Base-by-base conservation (phyloP, 345 rosid genomes). In the Salix brachista region DNA sequence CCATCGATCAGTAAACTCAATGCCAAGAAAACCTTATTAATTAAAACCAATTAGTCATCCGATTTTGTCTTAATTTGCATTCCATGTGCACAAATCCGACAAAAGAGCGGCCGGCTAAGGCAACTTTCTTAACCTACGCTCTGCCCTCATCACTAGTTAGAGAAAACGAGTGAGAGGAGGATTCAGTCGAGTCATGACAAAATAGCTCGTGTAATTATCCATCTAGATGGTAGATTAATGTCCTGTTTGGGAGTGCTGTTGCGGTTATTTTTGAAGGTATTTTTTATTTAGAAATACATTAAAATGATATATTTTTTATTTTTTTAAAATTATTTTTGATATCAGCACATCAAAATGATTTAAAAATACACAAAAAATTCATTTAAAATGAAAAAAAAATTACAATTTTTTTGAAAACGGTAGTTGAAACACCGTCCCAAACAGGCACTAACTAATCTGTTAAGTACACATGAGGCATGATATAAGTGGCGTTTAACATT, bases 31-130 rank as follows among this genome's bases (percentile, higher is more conserved):
- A 54, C 52, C 18, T 16, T 16, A 48, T 62, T 75, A 70, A 70
- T 65, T 71, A 52, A 41, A 68, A 70, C 30, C 30, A 62, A 18
- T 34, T 32, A 32, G 6, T 69, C 2, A 69, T 74, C 66, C 50
- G 16, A n/a, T 61, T 83, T 84, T 85, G 85, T 86, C 85, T 75
- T 72, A 60, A 84, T 56, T 75, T 76, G 62, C 70, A 66, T 80
- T 74, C 74, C 54, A 60, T 48, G 36, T 34, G 79, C 69, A 28
- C 84, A 74, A 76, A 78, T 79, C 80, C 79, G 89, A 90, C 94
- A 88, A 90, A 86, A 77, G n/a, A 74, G 19, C 69, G 84, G 94
- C 94, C 90, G 91, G 94, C 91, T 70, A 62, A 77, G 89, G 81
- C 94, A 80, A 84, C 87, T 85, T 78, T 67, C 80, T 85, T 87